Evolutionary conservation across 208 protist species (phyloP).

Genomic region (Blastocrithidia nonstop): DNA sequence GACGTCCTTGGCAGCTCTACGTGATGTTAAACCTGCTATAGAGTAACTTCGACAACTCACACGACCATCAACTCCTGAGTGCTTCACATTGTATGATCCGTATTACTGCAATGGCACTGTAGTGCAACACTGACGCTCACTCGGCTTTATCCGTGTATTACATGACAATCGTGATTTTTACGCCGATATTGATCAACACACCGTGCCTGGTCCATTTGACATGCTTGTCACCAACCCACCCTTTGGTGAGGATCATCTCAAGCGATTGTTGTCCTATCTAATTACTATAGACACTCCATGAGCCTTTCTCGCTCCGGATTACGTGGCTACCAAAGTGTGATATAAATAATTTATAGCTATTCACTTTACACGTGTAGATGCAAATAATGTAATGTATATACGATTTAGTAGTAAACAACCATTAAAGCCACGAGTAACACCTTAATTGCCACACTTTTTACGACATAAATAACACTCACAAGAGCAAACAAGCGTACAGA

Average conservation of each 20-base stretch:
- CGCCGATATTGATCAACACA: slow-evolving; percentile 14
- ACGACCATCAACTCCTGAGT: slow-evolving; percentile 21
- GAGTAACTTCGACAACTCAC: slow-evolving; percentile 31
- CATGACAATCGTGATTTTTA: slow-evolving; percentile 86
- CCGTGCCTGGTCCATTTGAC: slow-evolving; percentile 45
- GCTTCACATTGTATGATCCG: slow-evolving; percentile 70
- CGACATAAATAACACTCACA: background rate
- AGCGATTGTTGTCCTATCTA: slow-evolving; percentile 26
- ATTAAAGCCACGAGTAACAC: background rate
- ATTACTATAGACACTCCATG: slow-evolving; percentile 19
- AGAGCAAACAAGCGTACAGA: background rate
- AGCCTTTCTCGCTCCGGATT: slow-evolving; percentile 54
- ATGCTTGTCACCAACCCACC: slow-evolving; percentile 68
- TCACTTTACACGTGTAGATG: slow-evolving; percentile 8
- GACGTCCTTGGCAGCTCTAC: slow-evolving; percentile 35
- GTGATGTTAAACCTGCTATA: slow-evolving; percentile 36
- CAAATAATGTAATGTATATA: slow-evolving; percentile 1
- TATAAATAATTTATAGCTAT: slow-evolving; percentile 19
- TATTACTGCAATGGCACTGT: slow-evolving; percentile 76
- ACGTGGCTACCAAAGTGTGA: slow-evolving; percentile 50
- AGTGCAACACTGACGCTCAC: slow-evolving; percentile 13
- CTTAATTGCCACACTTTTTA: slow-evolving; percentile 19
- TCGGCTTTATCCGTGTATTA: slow-evolving; percentile 51
- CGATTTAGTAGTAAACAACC: background rate
- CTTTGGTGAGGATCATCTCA: slow-evolving; percentile 70